Evolutionary conservation across 2,329 filamentous ascomycete genomes (phyloP), one percentile per base, ranked within the genome.

Genomic region (Colletotrichum chrysophilum): DNA sequence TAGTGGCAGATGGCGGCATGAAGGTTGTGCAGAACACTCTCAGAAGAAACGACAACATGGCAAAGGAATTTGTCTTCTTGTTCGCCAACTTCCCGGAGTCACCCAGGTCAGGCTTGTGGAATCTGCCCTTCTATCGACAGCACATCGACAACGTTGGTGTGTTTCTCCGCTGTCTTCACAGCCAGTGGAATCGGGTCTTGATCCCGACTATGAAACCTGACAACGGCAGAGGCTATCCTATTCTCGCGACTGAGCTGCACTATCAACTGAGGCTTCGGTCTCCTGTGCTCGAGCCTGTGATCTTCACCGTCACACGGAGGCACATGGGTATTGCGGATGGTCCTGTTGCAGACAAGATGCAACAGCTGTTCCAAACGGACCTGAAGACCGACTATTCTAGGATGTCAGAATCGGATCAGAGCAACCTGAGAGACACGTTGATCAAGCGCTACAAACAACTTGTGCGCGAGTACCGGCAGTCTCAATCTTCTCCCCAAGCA

Each of bases 201-300:
- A 82, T 82, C 30, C 80, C 70, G 6, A 82, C 83, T 26, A 86
- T 87, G 77, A 79, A 76, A 30, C 43, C 74, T 65, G 56, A 36
- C 12, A 38, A 28, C 8, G 74, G 61, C 24, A 83, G 87, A 55
- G 81, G 82, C 3, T 90, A 87, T 78, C 92, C 92, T 5, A 89
- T 91, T 7, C 82, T 92, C n/a, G 86, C 90, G 38, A 85, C 87
- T 69, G 92, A 94, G 78, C 82, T 94, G 32, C 80, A 86, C 6
- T 80, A 81, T n/a, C 78, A 82, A 14, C 85, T 93, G 43, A 80
- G 81, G 7, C 80, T 93, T 14, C 80, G 80, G 9, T 93, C 92
- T 0, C 80, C 84, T 0, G 84, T 88, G 2, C 82, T 94, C 8
- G 89, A 92, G 78, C 82, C 81, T 2, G 88, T 91, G 32, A 82